phyloP scores from a whole-genome alignment of 768 basidiomycete genomes.

The Ramaria sp. region DNA sequence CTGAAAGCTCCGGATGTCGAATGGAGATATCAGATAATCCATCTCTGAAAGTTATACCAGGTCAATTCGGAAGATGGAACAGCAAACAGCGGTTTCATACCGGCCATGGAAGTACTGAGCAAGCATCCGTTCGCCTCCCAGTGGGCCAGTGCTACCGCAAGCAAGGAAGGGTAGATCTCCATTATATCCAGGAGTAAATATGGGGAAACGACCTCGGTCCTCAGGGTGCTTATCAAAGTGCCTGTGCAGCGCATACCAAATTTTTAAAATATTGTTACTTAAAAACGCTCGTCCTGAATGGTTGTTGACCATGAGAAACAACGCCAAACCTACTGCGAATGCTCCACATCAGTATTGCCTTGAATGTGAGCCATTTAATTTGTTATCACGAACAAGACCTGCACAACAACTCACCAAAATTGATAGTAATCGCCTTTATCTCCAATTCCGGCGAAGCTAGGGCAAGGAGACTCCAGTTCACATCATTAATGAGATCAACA shows the following conservation, averaged over 20 bases:
- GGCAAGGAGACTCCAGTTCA: constrained; percentile 48
- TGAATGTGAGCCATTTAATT: background rate
- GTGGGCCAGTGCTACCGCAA: constrained; percentile 52
- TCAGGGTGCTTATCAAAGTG: constrained; percentile 48
- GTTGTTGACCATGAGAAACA: constrained; percentile 8
- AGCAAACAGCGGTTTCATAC: constrained; percentile 24
- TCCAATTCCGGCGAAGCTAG: constrained; percentile 77
- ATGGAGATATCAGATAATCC: constrained; percentile 51
- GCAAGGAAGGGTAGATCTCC: constrained; percentile 41
- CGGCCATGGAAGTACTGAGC: constrained; percentile 83
- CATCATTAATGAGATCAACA: background rate
- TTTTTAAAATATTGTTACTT: constrained; percentile 66
- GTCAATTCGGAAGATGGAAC: background rate
- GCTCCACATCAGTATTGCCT: constrained; percentile 65
- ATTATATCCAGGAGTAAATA: constrained; percentile 38
- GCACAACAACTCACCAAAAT: constrained; percentile 46
- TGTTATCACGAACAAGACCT: background rate
- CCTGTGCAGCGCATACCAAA: constrained; percentile 55
- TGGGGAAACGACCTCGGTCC: constrained; percentile 47
- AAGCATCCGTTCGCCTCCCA: constrained; percentile 59
- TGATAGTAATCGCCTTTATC: constrained; percentile 63
- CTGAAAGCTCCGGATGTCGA: constrained; percentile 56
- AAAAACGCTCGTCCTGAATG: background rate
- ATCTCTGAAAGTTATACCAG: constrained; percentile 35
- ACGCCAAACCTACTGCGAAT: constrained; percentile 37